Evolutionary conservation across 2,329 filamentous ascomycete species (phyloP), one percentile per base, ranked within the genome.

Genomic region (Chalara sp.): DNA sequence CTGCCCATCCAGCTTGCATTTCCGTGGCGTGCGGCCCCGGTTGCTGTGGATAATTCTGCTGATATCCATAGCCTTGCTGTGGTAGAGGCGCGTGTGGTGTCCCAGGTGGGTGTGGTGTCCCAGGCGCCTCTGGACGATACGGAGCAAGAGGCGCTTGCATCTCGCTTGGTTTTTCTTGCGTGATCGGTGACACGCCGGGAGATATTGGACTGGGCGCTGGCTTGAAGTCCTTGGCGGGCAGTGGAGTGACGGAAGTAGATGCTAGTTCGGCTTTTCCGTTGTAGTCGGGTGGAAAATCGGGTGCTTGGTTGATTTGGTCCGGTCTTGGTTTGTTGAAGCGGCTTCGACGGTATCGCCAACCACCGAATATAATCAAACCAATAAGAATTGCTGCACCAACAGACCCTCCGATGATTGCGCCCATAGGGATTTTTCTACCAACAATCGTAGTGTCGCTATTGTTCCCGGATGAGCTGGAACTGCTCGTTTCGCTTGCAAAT

Each of bases 331-430:
- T 32, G 7, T 49, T 30, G 29, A n/a, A 10, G 3, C 44, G 49
- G 4, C 39, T 33, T 32, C 47, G 50, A 3, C 54, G 49, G 32
- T 55, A 57, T 6, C 53, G 33, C 31, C 39, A 55, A 11, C 46
- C 12, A 10, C 41, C 47, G n/a, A 53, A 41, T 5, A 53, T 13
- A n/a, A 49, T 50, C 1, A 49, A 41, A 28, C 46, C 30, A 11
- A 55, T 44, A 28, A 58, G 28, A 10, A 52, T 31, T 1, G 51
- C 39, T 5, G 41, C 45, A 0, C 56, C 56, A 7, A 32, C 50
- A 8, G 40, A 44, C 1, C 44, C 53, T 6, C 56, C 56, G 6
- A 48, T 45, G 7, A 58, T 58, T 2, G 55, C 48, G 13, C 44
- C 49, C 6, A 56, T 52, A 2, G 53, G 56, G 5, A 53, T 21